Evolutionary conservation across 441 rosid species (phyloP).

Genomic region (Daphne laureola): DNA sequence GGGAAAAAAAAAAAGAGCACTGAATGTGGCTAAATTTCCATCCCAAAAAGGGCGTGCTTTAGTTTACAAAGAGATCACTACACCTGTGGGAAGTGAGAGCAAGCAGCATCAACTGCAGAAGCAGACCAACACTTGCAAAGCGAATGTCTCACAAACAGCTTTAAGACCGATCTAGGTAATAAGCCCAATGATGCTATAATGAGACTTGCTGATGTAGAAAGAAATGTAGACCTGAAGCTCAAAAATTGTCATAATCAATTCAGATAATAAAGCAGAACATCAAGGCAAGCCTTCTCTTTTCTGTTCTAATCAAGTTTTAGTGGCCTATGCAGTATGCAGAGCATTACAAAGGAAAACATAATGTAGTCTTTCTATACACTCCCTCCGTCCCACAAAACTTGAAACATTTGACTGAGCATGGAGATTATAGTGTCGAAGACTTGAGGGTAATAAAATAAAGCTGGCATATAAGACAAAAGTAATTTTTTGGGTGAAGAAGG

Average conservation of each 20-base stretch:
- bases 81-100: constrained; percentile 71
- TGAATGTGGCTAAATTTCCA: not conserved
- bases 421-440: no score
- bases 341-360: no score
- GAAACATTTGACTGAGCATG: no score
- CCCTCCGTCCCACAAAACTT: no score
- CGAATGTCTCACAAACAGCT: constrained; percentile 36
- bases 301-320: no score
- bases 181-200: constrained; percentile 41
- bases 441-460: no score
- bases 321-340: no score
- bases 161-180: constrained; percentile 38
- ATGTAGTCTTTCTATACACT: no score
- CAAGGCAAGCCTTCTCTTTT: no score
- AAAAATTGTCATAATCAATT: constrained; percentile 5
- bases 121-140: constrained; percentile 62
- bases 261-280: no score
- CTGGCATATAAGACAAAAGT: no score
- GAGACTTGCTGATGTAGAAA: constrained; percentile 38
- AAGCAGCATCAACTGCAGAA: constrained; percentile 52
- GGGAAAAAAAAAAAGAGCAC: not conserved
- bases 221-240: constrained; percentile 57
- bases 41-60: not conserved
- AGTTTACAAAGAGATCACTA: constrained; percentile 5
- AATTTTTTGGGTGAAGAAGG: no score